Conservation (phyloP, 192 early-diverging fungal species). For the Coemansia aciculifera region DNA sequence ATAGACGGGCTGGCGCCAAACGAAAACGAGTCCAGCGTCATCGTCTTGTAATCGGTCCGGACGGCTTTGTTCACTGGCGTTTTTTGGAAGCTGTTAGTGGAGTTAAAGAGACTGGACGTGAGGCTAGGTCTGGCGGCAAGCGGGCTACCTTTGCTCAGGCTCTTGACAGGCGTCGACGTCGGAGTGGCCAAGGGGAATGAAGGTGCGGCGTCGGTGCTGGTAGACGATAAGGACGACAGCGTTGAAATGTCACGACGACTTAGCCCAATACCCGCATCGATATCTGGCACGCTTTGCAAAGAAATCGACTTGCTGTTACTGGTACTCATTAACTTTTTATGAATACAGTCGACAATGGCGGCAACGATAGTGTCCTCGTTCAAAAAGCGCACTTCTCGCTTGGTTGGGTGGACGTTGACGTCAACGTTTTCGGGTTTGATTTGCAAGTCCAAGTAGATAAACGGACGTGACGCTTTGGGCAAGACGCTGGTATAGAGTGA, state of each 20-base stretch:
- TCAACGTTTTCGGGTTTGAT: slow-evolving; percentile 90
- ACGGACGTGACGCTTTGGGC: slow-evolving; percentile 84
- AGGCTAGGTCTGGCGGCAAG: neutral
- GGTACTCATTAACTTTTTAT: slow-evolving; percentile 64
- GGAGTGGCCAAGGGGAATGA: slow-evolving; percentile 4
- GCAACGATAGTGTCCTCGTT: slow-evolving; percentile 84
- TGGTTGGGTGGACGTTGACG: slow-evolving; percentile 98
- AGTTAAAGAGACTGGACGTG: neutral
- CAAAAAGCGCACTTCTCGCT: slow-evolving; percentile 90
- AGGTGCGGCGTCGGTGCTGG: neutral
- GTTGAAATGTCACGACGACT: neutral
- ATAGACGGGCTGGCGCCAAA: slow-evolving; percentile 42
- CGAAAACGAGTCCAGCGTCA: slow-evolving; percentile 69
- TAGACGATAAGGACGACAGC: slow-evolving; percentile 8
- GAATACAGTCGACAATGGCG: slow-evolving; percentile 67
- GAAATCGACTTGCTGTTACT: slow-evolving; percentile 75
- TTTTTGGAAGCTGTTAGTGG: slow-evolving; percentile 23
- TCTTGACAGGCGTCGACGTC: neutral
- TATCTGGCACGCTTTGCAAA: slow-evolving; percentile 56
- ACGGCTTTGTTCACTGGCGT: slow-evolving; percentile 76
- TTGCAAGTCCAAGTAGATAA: slow-evolving; percentile 86
- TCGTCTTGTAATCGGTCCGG: slow-evolving; percentile 79
- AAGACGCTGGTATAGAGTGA: slow-evolving; percentile 75
- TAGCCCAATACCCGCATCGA: slow-evolving; percentile 7
- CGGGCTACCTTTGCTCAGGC: neutral